Conservation (phyloP, 2,329 filamentous ascomycete genomes). For the Arachnomyces sp. region DNA sequence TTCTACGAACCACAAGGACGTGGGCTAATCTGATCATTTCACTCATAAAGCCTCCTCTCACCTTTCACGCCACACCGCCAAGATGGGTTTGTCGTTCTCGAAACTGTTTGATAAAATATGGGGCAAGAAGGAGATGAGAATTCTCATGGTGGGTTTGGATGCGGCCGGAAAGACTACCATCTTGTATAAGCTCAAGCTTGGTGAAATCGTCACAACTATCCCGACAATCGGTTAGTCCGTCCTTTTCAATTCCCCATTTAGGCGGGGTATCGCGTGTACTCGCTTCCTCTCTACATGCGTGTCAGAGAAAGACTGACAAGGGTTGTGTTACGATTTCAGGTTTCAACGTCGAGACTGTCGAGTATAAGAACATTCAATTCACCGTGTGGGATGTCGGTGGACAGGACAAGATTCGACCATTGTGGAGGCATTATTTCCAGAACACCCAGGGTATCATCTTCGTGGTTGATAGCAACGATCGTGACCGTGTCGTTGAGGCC, state of each 20-base stretch:
- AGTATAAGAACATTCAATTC: slow-evolving; percentile 99
- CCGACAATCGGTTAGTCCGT: slow-evolving; percentile 79
- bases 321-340: slow-evolving; percentile 43
- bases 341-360: slow-evolving; percentile 99
- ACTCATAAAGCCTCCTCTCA: slow-evolving; percentile 1
- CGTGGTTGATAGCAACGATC: slow-evolving; percentile 98
- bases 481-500: slow-evolving; percentile 94
- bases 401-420: slow-evolving; percentile 98
- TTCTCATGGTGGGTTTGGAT: slow-evolving; percentile 99
- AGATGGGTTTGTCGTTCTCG: slow-evolving; percentile 96
- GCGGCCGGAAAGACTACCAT: slow-evolving; percentile 99
- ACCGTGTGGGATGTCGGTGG: slow-evolving; percentile 99
- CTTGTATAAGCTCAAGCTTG: slow-evolving; percentile 99
- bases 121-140: slow-evolving; percentile 99
- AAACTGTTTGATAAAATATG: slow-evolving; percentile 94
- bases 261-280: too few relatives aligned
- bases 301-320: too few relatives aligned
- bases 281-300: slow-evolving; percentile 1
- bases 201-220: slow-evolving; percentile 80
- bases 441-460: slow-evolving; percentile 99
- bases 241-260: slow-evolving; percentile 3
- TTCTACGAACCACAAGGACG: too few relatives aligned
- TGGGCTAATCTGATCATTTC: too few relatives aligned
- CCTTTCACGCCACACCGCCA: slow-evolving; percentile 37
- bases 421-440: slow-evolving; percentile 99